Percentiles rank a stretch among this genome's conserved stretches.
These are phyloP conservation scores for Trametes meyenii DNA, from an alignment of 768 basidiomycete genomes.

Conservation along the genomic window DNA sequence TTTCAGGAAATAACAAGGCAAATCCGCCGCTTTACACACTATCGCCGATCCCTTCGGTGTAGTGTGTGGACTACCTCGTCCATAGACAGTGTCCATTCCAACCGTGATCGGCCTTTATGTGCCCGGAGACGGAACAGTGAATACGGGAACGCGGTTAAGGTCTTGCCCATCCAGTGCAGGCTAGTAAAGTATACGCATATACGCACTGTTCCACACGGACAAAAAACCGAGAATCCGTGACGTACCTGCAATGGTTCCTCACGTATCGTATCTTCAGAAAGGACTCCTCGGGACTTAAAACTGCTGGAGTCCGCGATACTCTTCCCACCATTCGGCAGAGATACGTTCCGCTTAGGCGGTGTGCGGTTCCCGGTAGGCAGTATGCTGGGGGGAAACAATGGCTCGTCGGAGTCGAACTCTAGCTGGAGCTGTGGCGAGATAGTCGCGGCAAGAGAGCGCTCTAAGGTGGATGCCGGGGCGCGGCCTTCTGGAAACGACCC, in stretches of 20 bases:
- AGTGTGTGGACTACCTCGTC: too few species aligned
- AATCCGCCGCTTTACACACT: too few species aligned
- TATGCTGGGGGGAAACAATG: constrained; percentile 26
- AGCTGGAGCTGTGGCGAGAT: constrained; percentile 29
- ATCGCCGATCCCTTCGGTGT: too few species aligned
- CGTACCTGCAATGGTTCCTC: constrained; percentile 18
- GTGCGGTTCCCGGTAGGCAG: constrained; percentile 12
- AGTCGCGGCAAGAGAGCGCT: constrained; percentile 5
- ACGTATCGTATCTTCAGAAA: constrained; percentile 3
- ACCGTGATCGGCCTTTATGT: too few species aligned
- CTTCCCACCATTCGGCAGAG: constrained; percentile 21
- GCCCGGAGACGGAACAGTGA: too few species aligned
- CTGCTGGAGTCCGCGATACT: neutral
- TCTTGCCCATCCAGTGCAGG: too few species aligned
- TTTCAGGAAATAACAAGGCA: neutral
- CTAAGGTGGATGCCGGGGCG: constrained; percentile 9
- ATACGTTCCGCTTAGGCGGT: constrained; percentile 29
- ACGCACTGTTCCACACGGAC: too few species aligned
- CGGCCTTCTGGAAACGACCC: constrained; percentile 9
- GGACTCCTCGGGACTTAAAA: neutral
- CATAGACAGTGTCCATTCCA: too few species aligned
- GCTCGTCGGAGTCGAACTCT: constrained; percentile 23
- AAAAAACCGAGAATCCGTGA: neutral
- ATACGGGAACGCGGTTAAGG: too few species aligned
- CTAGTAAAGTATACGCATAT: too few species aligned